phyloP scores from a whole-genome alignment of 768 basidiomycete species.

The Trichaptum fuscoviolaceum region DNA sequence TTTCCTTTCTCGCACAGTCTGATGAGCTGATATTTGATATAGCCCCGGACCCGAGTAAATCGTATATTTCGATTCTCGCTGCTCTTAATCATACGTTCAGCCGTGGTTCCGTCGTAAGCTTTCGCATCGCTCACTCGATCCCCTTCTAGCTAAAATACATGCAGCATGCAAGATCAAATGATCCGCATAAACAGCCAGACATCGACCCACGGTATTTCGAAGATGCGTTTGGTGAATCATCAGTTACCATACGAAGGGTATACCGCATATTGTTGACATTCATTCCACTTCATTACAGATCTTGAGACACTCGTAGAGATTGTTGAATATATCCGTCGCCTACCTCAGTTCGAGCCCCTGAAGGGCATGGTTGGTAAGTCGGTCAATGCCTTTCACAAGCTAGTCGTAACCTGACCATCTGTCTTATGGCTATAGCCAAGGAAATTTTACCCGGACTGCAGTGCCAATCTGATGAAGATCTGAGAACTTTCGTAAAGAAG shows the following conservation, averaged over 20 bases:
- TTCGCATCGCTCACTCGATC: neutral
- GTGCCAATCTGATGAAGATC: slow-evolving; percentile 27
- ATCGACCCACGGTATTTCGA: slow-evolving; percentile 41
- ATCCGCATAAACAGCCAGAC: slow-evolving; percentile 29
- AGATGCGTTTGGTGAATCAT: slow-evolving; percentile 30
- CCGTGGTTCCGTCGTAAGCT: slow-evolving; percentile 18
- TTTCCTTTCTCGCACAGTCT: neutral
- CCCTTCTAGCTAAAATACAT: neutral
- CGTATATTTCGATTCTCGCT: slow-evolving; percentile 21
- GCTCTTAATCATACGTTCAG: slow-evolving; percentile 19
- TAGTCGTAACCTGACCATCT: neutral
- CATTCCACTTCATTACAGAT: slow-evolving; percentile 21
- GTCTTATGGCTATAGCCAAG: slow-evolving; percentile 17
- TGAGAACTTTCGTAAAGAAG: slow-evolving; percentile 24
- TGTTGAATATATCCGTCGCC: slow-evolving; percentile 27
- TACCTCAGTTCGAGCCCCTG: slow-evolving; percentile 25
- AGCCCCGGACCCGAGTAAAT: slow-evolving; percentile 13
- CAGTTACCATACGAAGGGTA: too few species aligned
- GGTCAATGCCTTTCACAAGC: slow-evolving; percentile 11
- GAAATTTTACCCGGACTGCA: slow-evolving; percentile 31
- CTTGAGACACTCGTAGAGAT: slow-evolving; percentile 28
- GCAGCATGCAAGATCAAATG: slow-evolving; percentile 25
- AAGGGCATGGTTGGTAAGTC: slow-evolving; percentile 26
- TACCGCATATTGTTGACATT: neutral
- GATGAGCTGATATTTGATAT: neutral